These are phyloP conservation scores for Cyanodermella asteris DNA, from an alignment of 2,329 filamentous ascomycete genomes.

Conservation along the genomic window DNA sequence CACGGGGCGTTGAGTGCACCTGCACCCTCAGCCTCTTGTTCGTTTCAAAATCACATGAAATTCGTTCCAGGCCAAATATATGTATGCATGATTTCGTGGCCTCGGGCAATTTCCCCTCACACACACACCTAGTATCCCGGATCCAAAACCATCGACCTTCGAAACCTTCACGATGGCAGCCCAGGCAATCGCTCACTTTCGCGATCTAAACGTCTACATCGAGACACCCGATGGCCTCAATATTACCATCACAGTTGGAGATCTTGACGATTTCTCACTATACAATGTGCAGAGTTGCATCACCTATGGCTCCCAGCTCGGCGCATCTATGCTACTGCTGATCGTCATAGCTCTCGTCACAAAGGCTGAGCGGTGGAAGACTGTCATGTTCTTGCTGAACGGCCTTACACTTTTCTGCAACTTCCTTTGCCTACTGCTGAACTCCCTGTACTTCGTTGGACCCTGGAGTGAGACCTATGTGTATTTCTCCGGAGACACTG, in stretches of 20 bases:
- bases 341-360: constrained; percentile 47
- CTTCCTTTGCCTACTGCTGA: constrained; percentile 34
- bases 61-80: no score
- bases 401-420: constrained; percentile 36
- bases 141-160: no score
- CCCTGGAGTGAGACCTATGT: constrained; percentile 40
- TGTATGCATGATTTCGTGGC: no score
- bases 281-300: constrained; percentile 30
- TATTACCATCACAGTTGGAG: constrained; percentile 19
- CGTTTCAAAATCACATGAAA: no score
- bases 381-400: constrained; percentile 45
- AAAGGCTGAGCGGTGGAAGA: constrained; percentile 38
- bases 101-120: no score
- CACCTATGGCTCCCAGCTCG: constrained; percentile 50
- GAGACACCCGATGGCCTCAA: constrained; percentile 24
- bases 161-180: no score
- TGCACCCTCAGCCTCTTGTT: no score
- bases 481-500: constrained; percentile 32
- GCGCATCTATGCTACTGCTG: constrained; percentile 43
- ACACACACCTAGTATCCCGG: no score
- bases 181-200: no score
- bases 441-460: constrained; percentile 36
- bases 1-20: no score
- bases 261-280: constrained; percentile 23
- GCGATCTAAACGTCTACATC: no score